Evolutionary conservation across 352 stramenopile genomes (phyloP), one percentile per base, ranked within the genome.

Genomic region (Pythium grandisporangium): DNA sequence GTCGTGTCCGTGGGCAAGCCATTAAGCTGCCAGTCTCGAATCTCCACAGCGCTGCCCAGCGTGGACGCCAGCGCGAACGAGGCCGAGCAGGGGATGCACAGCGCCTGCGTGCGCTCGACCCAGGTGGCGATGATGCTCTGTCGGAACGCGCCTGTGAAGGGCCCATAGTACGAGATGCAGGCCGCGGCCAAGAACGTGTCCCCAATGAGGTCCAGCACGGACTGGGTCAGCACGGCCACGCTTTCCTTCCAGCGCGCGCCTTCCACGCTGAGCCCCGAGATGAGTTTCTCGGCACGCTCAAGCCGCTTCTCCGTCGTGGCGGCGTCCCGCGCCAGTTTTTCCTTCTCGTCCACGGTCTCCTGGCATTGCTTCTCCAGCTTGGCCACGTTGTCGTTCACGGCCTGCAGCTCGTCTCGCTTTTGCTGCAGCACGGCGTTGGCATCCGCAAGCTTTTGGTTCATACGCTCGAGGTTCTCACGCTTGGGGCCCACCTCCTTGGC

Each of bases 401-500:
- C 55, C 12, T 79, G 69, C 3, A 97, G 63, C 42, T 96, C 84
- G 6, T 78, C 68, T 30, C 95, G 85, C 53, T 96, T 97, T 29
- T 93, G 73, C 33, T 75, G 61, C 12, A 97, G 54, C 20, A 90
- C 56, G 0, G 61, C 64, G 33, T 97, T 97, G 2, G 92, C 88
- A n/a, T 86, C 76, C 0, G 68, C 75, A 5, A 97, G 61, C 45
- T 95, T 85, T 24, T 69, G 57, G 56, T 97, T 97, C 84, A 97
- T 95, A 25, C 80, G 68, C 53, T 88, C 87, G 1, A 98, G 48
- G 12, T 85, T 90, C 44, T 87, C 80, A 41, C 89, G 85, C 60
- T 98, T 97, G 0, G 91, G 91, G 0, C 66, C 91, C 3, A 97
- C 92, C 38, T 96, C 89, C 57, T 97, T 97, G 2, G 86, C 87